Base-by-base conservation (phyloP, 345 rosid genomes). In the sweet orange (Citrus sinensis) region DNA sequence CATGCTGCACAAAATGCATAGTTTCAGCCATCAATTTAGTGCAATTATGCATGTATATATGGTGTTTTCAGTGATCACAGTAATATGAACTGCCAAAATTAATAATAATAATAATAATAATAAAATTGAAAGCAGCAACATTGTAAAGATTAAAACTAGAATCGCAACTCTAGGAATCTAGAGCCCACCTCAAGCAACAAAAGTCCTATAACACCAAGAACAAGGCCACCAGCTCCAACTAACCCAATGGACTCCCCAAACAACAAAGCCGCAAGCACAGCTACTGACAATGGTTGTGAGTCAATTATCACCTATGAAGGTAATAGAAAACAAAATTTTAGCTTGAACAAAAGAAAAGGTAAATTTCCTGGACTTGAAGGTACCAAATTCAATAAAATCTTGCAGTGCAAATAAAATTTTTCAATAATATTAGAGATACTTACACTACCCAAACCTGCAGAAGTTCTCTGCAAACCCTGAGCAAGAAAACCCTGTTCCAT, bases 371-470 rank as follows among this genome's bases (percentile, higher is more conserved):
- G 5, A 16, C 59, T 35, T 17, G 49, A 70, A 46, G 37, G 0
- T 27, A 4, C n/a, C 29, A 7, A 39, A 70, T 46, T 46, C 35
- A 49, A 69, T 69, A 29, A 70, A 70, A 70, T 70, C 5, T 70
- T 3, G 42, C 61, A 49, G 19, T 71, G 61, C 9, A 56, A 72
- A 27, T 20, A 19, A 58, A 42, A 11, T 2, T 66, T 30, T 51
- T 14, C 22, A n/a, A 2, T 49, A 59, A 30, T 11, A 72, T 49
- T 34, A 58, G 76, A 73, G 79, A 76, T 78, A 39, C 86, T 39
- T 86, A 92, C 98, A 73, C 99, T 93, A 82, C 99, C 98, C 86
- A 95, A 77, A 82, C 98, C 99, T 62, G 98, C 97, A 35, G 99
- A 89, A 19, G 99, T 95, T 84, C 92, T 90, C 85, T 92, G 89